phyloP scores from a whole-genome alignment of 192 early-diverging fungal genomes.

The Podochytrium sp. region DNA sequence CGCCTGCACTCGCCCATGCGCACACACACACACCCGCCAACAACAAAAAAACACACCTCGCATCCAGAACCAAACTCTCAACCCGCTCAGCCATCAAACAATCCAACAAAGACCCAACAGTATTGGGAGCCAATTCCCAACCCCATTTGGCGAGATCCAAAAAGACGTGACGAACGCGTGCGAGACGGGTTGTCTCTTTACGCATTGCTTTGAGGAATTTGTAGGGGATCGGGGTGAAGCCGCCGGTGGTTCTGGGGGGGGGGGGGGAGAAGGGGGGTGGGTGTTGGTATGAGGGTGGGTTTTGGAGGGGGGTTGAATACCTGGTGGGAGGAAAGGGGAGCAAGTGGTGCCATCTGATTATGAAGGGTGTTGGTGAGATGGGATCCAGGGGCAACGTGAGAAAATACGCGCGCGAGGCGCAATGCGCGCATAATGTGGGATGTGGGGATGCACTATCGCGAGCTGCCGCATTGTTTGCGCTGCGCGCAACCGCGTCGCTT shows the following conservation, averaged over 20 bases:
- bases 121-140: conserved; percentile 1
- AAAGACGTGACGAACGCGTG: not conserved
- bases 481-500: too few relatives aligned
- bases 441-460: too few relatives aligned
- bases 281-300: not conserved
- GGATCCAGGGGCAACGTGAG: too few relatives aligned
- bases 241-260: not conserved
- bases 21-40: not conserved
- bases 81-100: not conserved
- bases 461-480: too few relatives aligned
- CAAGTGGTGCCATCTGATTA: conserved; percentile 9
- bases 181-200: not conserved
- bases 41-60: not conserved
- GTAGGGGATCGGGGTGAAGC: not conserved
- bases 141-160: not conserved
- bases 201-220: not conserved
- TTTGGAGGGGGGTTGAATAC: not conserved
- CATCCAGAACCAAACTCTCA: not conserved
- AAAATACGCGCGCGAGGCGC: too few relatives aligned
- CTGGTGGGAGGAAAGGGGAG: not conserved
- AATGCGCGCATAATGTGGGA: too few relatives aligned
- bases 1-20: too few relatives aligned
- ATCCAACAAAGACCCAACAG: not conserved
- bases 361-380: too few relatives aligned
- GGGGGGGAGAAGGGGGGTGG: not conserved